These are phyloP conservation scores for Ochromonas danica DNA, from an alignment of 108 stramenopile species.

Conservation along the genomic window DNA sequence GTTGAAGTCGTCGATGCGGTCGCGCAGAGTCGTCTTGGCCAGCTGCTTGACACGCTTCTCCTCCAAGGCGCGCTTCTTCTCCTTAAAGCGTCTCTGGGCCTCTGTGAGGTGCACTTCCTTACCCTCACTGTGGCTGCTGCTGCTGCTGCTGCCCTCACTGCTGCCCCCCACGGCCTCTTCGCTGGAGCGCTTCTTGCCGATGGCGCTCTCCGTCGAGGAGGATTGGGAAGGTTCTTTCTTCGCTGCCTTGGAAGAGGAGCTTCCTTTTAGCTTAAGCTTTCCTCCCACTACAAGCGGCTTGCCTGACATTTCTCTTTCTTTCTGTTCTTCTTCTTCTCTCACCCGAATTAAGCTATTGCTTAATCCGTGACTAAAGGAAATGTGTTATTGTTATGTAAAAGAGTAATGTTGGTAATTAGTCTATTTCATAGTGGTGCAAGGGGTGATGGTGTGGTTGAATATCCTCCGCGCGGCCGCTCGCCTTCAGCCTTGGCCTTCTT, in stretches of 20 bases:
- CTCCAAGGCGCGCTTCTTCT: conserved; percentile 5
- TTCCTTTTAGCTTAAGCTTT: neutral
- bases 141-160: neutral
- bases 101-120: conserved; percentile 16
- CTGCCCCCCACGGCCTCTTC: neutral
- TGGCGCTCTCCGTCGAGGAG: neutral
- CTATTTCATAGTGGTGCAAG: no score
- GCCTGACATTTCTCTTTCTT: no score
- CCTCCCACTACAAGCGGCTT: neutral
- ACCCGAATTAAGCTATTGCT: no score
- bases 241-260: neutral
- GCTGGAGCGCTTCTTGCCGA: neutral
- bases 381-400: no score
- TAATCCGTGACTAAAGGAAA: no score
- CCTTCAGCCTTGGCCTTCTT: no score
- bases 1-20: conserved; percentile 59
- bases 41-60: neutral
- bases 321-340: no score
- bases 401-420: no score
- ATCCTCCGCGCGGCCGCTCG: no score
- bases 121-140: neutral
- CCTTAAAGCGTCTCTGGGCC: neutral
- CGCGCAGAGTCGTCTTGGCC: conserved; percentile 39
- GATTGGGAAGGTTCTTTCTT: neutral
- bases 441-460: no score